A percentile compares a stretch with the other conserved stretches of the same genome.
These are phyloP conservation scores for Ceriops decandra DNA, from an alignment of 345 rosid genomes.

Conservation along the genomic window DNA sequence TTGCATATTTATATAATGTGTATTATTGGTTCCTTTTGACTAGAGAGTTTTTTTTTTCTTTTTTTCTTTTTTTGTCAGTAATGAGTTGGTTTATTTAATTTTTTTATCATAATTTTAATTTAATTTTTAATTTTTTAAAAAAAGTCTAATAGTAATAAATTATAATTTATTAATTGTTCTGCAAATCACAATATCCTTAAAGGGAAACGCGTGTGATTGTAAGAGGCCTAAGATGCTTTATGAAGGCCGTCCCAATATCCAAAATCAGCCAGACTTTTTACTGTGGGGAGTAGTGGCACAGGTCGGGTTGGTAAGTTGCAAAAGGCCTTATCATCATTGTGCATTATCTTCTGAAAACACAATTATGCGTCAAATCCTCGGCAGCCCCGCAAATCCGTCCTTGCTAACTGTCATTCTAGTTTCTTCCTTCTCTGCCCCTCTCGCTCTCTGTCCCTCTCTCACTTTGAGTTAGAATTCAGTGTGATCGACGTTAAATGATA, in stretches of 20 bases:
- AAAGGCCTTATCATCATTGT: conserved; percentile 30
- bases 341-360: conserved; percentile 30
- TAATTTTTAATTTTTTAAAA: too few relatives aligned
- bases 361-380: conserved; percentile 29
- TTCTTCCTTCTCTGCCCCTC: neutral
- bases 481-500: neutral
- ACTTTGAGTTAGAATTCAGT: neutral
- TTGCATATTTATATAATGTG: conserved; percentile 19
- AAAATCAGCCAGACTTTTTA: conserved; percentile 17
- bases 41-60: neutral
- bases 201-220: conserved; percentile 10
- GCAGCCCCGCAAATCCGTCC: conserved; percentile 32
- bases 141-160: neutral
- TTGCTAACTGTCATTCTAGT: neutral
- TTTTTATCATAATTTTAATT: too few relatives aligned
- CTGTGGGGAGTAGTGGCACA: conserved; percentile 31
- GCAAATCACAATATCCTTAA: neutral
- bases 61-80: too few relatives aligned
- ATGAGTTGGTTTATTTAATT: too few relatives aligned
- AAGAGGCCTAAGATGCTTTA: conserved; percentile 36
- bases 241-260: conserved; percentile 22
- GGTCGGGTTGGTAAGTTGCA: conserved; percentile 73
- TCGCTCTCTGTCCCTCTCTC: neutral
- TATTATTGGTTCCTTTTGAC: conserved; percentile 21
- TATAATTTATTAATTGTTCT: conserved; percentile 7